phyloP scores from a whole-genome alignment of 352 stramenopile genomes.

The Blastocystis sp. region DNA sequence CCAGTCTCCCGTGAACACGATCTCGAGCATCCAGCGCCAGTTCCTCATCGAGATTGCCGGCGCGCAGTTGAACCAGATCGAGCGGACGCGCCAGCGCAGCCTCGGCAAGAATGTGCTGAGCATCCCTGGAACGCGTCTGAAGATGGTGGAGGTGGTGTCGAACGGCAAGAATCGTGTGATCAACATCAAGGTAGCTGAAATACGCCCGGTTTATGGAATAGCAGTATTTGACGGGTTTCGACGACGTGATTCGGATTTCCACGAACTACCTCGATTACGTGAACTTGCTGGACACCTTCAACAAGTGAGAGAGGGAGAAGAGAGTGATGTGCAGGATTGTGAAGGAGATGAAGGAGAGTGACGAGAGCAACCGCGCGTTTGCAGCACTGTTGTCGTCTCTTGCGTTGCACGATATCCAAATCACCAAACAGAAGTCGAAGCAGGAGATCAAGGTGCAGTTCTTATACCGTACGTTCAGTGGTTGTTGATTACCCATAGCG shows the following conservation, averaged over 20 bases:
- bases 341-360: conserved; percentile 71
- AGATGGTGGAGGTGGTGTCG: conserved; percentile 47
- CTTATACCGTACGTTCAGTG: not conserved
- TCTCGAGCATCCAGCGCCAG: not conserved
- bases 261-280: conserved; percentile 67
- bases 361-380: conserved; percentile 54
- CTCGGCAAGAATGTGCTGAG: conserved; percentile 38
- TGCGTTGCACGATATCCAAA: conserved; percentile 13
- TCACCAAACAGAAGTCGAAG: not conserved
- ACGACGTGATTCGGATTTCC: conserved; percentile 58
- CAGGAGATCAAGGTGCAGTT: conserved; percentile 15
- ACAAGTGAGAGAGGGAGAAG: not conserved
- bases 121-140: conserved; percentile 18
- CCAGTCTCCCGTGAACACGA: not conserved
- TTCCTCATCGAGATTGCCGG: conserved; percentile 23
- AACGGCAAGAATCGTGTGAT: conserved; percentile 5
- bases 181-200: conserved; percentile 18
- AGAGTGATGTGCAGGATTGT: conserved; percentile 19
- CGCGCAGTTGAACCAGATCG: conserved; percentile 39
- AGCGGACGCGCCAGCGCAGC: conserved; percentile 24
- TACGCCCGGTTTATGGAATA: not conserved
- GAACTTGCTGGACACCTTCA: conserved; percentile 58
- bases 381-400: conserved; percentile 47
- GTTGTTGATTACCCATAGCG: conserved; percentile 3
- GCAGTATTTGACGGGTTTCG: conserved; percentile 60